Evolutionary conservation across 140 eudicot species (phyloP).

Genomic region (Erigeron philadelphicus): DNA sequence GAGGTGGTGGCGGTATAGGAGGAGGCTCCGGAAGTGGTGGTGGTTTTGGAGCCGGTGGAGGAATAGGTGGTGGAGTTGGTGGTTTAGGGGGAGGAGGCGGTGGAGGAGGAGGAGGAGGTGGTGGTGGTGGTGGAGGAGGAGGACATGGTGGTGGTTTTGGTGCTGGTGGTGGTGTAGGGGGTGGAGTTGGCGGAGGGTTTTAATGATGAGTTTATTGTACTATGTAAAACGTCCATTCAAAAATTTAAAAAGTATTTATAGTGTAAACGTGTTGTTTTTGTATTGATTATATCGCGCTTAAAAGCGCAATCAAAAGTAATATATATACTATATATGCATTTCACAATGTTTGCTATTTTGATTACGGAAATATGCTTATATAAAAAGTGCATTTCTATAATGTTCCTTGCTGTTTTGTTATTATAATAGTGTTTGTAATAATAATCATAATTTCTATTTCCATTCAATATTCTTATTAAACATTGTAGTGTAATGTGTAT

Average conservation of each 20-base stretch:
- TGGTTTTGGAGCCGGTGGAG: conserved; percentile 38
- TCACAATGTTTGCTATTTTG: too few relatives aligned
- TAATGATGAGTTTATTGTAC: background rate
- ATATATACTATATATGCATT: too few relatives aligned
- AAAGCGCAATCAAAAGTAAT: too few relatives aligned
- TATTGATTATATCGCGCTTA: too few relatives aligned
- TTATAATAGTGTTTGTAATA: too few relatives aligned
- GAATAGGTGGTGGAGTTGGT: conserved; percentile 35
- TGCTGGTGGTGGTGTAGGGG: conserved; percentile 38
- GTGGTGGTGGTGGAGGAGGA: conserved; percentile 42
- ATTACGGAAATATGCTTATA: too few relatives aligned
- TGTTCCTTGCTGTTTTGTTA: too few relatives aligned
- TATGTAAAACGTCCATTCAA: too few relatives aligned
- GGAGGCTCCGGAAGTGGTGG: conserved; percentile 35
- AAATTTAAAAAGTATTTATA: conserved; percentile 1
- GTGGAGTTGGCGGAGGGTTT: conserved; percentile 39
- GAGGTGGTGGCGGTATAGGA: conserved; percentile 33
- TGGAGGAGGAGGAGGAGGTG: conserved; percentile 43
- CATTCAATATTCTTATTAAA: too few relatives aligned
- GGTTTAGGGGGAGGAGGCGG: conserved; percentile 42
- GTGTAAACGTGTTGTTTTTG: background rate
- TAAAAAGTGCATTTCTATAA: too few relatives aligned
- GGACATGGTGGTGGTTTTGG: conserved; percentile 36
- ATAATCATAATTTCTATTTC: too few relatives aligned
- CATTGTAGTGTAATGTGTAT: too few relatives aligned